Conservation (phyloP, 2,329 filamentous ascomycete genomes). For the Claviceps sp. region DNA sequence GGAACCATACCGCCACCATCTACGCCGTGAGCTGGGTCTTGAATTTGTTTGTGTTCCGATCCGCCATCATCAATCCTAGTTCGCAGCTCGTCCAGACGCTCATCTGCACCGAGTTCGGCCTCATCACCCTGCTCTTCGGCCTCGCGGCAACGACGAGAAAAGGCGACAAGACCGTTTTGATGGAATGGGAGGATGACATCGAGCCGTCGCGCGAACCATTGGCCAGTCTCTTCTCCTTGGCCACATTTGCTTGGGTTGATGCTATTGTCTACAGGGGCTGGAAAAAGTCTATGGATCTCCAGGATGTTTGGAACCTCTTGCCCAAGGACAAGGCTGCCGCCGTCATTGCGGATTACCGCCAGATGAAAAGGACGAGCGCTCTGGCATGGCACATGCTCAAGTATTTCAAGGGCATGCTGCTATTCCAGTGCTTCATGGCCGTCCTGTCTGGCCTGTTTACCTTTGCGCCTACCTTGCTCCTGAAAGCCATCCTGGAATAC, state of each 20-base stretch:
- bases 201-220: conserved; percentile 77
- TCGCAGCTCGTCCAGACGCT: conserved; percentile 50
- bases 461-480: conserved; percentile 79
- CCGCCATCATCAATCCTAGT: conserved; percentile 63
- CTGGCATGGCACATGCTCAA: conserved; percentile 69
- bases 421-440: conserved; percentile 71
- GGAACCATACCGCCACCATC: conserved; percentile 83
- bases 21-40: conserved; percentile 78
- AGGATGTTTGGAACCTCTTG: conserved; percentile 83
- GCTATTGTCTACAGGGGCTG: conserved; percentile 80
- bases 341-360: conserved; percentile 71
- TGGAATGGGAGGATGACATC: conserved; percentile 82
- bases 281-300: conserved; percentile 67
- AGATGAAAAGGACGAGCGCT: conserved; percentile 66
- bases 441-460: conserved; percentile 68
- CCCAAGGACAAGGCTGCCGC: conserved; percentile 76
- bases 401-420: conserved; percentile 66
- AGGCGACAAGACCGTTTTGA: conserved; percentile 76
- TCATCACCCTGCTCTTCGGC: conserved; percentile 60
- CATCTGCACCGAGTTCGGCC: conserved; percentile 57
- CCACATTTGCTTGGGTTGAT: conserved; percentile 86
- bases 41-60: conserved; percentile 65
- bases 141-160: conserved; percentile 74
- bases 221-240: conserved; percentile 77
- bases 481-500: conserved; percentile 86